Conservation (phyloP, 2,329 filamentous ascomycete genomes). For the Hypoxylon sp. region DNA sequence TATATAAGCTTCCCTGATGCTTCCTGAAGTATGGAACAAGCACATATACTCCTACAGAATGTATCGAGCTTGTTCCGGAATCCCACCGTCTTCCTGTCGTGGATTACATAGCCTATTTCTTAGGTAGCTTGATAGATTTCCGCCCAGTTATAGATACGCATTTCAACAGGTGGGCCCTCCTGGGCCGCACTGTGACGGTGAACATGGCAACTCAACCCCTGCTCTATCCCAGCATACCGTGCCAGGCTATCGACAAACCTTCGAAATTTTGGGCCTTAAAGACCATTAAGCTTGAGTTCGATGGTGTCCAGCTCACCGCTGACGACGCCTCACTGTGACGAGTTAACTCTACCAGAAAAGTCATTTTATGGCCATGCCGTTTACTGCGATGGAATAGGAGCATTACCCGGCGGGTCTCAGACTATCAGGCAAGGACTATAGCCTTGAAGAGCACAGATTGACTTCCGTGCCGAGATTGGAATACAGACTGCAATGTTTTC, state of each 20-base stretch:
- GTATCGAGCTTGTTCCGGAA: neutral
- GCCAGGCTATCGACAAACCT: neutral
- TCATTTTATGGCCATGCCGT: no score
- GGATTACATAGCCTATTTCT: neutral
- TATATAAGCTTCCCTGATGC: conserved; percentile 73
- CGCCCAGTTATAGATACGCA: no score
- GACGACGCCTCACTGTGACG: neutral
- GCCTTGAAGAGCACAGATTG: neutral
- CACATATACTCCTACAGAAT: neutral
- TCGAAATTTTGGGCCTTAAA: neutral
- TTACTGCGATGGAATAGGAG: neutral
- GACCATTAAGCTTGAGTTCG: no score
- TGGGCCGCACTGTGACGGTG: no score
- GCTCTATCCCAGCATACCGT: no score
- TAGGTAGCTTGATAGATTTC: no score
- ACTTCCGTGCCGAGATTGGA: no score
- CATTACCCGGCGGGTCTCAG: neutral
- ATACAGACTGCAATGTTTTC: no score
- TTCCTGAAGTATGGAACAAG: no score
- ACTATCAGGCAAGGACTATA: neutral
- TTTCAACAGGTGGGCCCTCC: no score
- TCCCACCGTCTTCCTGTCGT: neutral
- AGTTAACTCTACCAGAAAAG: neutral
- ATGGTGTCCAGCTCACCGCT: no score
- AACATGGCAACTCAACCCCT: no score